Base-by-base conservation (phyloP, 2,329 filamentous ascomycete genomes). In the Aspergillus ustus region DNA sequence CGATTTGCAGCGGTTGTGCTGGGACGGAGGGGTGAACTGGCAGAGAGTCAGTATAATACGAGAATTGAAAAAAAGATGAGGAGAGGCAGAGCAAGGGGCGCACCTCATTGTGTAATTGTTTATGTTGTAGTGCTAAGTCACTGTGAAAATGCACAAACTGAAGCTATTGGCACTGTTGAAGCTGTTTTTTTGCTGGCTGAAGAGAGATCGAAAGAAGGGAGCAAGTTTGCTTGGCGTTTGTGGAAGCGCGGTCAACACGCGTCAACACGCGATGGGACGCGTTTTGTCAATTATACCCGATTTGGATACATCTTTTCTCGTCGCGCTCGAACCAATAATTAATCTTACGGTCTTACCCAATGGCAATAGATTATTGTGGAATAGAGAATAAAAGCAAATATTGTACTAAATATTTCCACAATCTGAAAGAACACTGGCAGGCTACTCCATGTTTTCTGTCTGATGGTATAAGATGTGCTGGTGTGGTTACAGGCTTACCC, bases 1-100 rank as follows among this genome's bases (percentile, higher is more conserved):
- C 92, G 88, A 79, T 96, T 97, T 70, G 89, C 92, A 67, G 93
- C 93, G 63, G 89, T 88, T 83, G 91, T 90, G 79, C 89, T 92
- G 69, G 88, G 85, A 77, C 90, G 89, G 63, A 96, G 84, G 75
- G 93, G 93, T 76, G 92, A 96, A 83, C 91, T 96, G 73, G 52
- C 19, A 60, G 28, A 57, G 3, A 57, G 62, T 34, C 53, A 58
- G 48, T 50, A 20, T 22, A 7, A 57, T 34, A 17, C 11, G 17
- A 37, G 9, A 17, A 46, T 52, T 45, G 60, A 31, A 48, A 20
- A 37, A 60, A 59, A 17, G n/a, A 9, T 3, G 13, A 9, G 8
- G n/a, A 11, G 20, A 49, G 15, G 22, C 15, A 4, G 22, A 59
- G n/a, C 7, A 55, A 25, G 15, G 52, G 51, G 66, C 71, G 68